phyloP scores from a whole-genome alignment of 805 yeast species.

The Komagataella populi region DNA sequence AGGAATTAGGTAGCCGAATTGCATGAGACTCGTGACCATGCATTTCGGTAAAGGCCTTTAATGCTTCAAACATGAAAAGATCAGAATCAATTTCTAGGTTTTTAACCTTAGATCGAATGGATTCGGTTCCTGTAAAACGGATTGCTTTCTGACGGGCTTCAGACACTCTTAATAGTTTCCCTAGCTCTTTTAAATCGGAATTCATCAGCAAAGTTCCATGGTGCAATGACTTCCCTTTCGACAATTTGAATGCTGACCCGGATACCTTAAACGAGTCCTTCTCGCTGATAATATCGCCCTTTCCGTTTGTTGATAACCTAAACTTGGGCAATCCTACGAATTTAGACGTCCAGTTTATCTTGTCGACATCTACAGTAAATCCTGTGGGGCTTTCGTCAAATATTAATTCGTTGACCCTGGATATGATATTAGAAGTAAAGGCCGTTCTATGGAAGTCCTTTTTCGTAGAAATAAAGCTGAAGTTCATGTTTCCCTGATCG shows the following conservation, averaged over 20 bases:
- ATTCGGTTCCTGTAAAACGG: conserved; percentile 33
- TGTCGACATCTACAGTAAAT: background rate
- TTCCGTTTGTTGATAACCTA: conserved; percentile 38
- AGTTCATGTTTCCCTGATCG: conserved; percentile 80
- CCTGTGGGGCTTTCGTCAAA: conserved; percentile 3
- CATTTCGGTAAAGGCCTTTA: conserved; percentile 22
- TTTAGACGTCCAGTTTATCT: background rate
- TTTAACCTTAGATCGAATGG: conserved; percentile 70
- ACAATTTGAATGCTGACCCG: conserved; percentile 86
- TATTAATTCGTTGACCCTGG: conserved; percentile 17
- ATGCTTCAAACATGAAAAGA: conserved; percentile 31
- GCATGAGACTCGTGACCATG: conserved; percentile 11
- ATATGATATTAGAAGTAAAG: conserved; percentile 35
- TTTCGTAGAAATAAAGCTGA: conserved; percentile 61
- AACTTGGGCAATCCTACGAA: conserved; percentile 7
- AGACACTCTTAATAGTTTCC: conserved; percentile 35
- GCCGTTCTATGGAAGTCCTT: conserved; percentile 43
- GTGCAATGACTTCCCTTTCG: conserved; percentile 74
- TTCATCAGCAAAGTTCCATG: conserved; percentile 90
- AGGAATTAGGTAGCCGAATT: background rate
- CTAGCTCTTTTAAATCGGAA: conserved; percentile 46
- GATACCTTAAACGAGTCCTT: conserved; percentile 47
- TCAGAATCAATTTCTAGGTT: conserved; percentile 39
- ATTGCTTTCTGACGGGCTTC: conserved; percentile 8
- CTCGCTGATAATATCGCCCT: conserved; percentile 66